Evolutionary conservation across 2,329 filamentous ascomycete species (phyloP).

Genomic region (Mycosphaerella sp.): DNA sequence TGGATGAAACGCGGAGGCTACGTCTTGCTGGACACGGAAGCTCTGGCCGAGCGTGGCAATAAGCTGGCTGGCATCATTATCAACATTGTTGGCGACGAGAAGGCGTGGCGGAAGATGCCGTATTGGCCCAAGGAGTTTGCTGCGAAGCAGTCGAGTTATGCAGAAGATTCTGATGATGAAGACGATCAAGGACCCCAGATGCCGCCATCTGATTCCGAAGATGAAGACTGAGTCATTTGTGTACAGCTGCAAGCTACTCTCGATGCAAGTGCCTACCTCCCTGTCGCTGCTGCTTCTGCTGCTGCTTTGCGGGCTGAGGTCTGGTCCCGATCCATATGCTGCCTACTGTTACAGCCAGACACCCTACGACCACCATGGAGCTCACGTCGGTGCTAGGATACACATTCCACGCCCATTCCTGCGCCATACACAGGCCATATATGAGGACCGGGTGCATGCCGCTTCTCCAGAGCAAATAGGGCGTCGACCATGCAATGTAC

Average conservation of each 20-base stretch:
- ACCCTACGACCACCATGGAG: constrained; percentile 62
- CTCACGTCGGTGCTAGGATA: constrained; percentile 71
- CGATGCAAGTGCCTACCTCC: constrained; percentile 9
- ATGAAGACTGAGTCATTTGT: constrained; percentile 8
- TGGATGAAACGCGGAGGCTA: constrained; percentile 89
- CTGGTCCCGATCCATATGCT: constrained; percentile 47
- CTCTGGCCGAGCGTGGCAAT: constrained; percentile 60
- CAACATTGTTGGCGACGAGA: constrained; percentile 88
- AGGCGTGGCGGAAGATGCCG: constrained; percentile 76
- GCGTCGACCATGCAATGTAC: constrained; percentile 83
- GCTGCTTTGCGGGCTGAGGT: constrained; percentile 8
- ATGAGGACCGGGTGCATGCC: constrained; percentile 61
- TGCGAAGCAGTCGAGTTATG: constrained; percentile 51
- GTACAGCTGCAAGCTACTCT: constrained; percentile 10
- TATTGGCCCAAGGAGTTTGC: constrained; percentile 60
- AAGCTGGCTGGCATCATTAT: constrained; percentile 84
- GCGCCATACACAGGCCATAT: constrained; percentile 63
- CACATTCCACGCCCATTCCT: constrained; percentile 92
- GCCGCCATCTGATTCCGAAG: constrained; percentile 32
- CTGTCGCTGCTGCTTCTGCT: not conserved
- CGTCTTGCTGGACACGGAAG: constrained; percentile 69
- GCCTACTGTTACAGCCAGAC: constrained; percentile 60
- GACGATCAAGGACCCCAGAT: constrained; percentile 44
- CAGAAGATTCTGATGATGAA: constrained; percentile 65
- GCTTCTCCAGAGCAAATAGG: constrained; percentile 77